Evolutionary conservation across 2,329 filamentous ascomycete species (phyloP), one percentile per base, ranked within the genome.

Genomic region (Fonsecaea monophora): DNA sequence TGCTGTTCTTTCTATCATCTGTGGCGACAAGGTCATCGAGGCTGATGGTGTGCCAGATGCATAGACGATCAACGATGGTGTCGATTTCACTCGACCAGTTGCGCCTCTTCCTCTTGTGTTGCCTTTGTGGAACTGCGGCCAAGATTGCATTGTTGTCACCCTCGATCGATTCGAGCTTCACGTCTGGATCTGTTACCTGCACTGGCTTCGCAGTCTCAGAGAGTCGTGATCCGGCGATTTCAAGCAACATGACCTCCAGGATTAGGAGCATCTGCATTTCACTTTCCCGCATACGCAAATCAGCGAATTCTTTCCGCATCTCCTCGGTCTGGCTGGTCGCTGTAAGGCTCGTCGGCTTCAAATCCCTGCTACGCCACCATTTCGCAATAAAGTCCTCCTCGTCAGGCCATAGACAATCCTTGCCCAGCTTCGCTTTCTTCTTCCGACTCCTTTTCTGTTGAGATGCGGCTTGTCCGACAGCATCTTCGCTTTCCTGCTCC

Each of bases 41-140:
- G 64, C 76, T 79, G 57, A 84, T 79, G 32, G 81, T 78, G 72
- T 84, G 81, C 82, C 82, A 84, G 60, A 84, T 84, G 67, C 82
- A 83, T 32, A 84, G 74, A 62, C 82, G 76, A 65, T 84, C 82
- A 15, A 83, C 73, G 32, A 83, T 77, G 0, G 83, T 74, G 62
- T 84, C 82, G 18, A 84, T 75, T 30, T 82, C 74, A 4, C 78
- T 74, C 53, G 76, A 74, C 38, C 83, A 69, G 71, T 83, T 78
- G 56, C 80, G 79, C 8, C 73, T 69, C 64, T 80, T 82, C 68
- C 80, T 82, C 64, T 80, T 82, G 67, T 42, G 60, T 75, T 78
- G 62, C 18, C 66, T 59, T 13, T 71, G 72, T 25, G 62, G 63
- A 48, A 56, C 65, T 10, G 58, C 64, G 12, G 67, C 42, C 3